These are phyloP conservation scores for Podospora bellae-mahoneyi DNA, from an alignment of 495 filamentous ascomycete genomes.

Conservation along the genomic window DNA sequence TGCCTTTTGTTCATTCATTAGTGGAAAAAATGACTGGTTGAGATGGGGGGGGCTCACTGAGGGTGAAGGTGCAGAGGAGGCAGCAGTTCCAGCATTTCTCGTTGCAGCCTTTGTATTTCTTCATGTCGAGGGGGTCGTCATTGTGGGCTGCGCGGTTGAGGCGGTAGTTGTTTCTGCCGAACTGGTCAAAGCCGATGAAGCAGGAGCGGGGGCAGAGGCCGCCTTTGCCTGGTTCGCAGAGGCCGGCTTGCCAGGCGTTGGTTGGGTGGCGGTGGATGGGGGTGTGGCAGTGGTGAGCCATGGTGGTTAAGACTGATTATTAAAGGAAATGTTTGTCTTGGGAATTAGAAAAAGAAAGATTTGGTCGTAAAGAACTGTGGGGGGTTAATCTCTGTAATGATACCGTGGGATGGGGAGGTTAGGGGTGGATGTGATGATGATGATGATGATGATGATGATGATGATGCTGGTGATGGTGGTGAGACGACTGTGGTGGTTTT, in stretches of 20 bases:
- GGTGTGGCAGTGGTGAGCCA: too few relatives aligned
- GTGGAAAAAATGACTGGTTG: too few relatives aligned
- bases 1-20: constrained; percentile 10
- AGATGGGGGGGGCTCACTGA: not conserved
- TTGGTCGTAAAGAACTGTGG: not conserved
- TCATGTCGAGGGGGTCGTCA: constrained; percentile 23
- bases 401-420: not conserved
- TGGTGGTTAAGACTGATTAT: too few relatives aligned
- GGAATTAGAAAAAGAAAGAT: not conserved
- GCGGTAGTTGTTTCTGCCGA: constrained; percentile 25
- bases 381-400: not conserved
- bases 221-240: constrained; percentile 23
- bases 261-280: too few relatives aligned
- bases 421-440: not conserved
- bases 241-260: constrained; percentile 21
- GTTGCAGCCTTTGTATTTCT: constrained; percentile 24
- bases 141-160: constrained; percentile 16
- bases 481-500: not conserved
- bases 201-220: constrained; percentile 24
- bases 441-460: too few relatives aligned
- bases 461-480: too few relatives aligned
- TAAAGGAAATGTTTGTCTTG: too few relatives aligned
- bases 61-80: constrained; percentile 16
- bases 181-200: constrained; percentile 27
- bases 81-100: constrained; percentile 22